Base-by-base conservation (phyloP, 352 stramenopile genomes). In the Phytophthora sp. region DNA sequence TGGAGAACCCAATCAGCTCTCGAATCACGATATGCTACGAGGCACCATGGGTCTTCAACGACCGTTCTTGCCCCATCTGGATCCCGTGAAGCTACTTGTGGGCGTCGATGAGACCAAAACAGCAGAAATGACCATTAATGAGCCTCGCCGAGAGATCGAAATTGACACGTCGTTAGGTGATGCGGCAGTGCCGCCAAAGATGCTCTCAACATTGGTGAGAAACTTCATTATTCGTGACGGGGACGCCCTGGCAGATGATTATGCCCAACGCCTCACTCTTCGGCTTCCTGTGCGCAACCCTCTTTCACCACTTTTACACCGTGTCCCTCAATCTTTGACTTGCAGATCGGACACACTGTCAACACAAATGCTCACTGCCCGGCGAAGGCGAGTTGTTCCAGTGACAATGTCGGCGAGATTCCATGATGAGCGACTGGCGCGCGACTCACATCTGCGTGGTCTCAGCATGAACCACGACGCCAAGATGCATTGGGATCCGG, bases 221-320 rank as follows among this genome's bases (percentile, higher is more conserved):
- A 85, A 82, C 29, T 85, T 85, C 27, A 50, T 85, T 18, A 73
- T 85, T 51, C 66, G 70, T 15, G 54, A 82, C 53, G 76, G 71
- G 53, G 63, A 85, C 24, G 75, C 67, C 4, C 64, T 85, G 16
- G 58, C 56, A 57, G 45, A 66, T 16, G 64, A 77, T 33, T 85
- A 82, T 36, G 58, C 66, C 1, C 71, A 80, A 12, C 71, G 71
- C 13, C 41, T 85, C 16, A 66, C 57, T 21, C 47, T 69, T 9
- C 57, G 80, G 16, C 74, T 62, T 36, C 63, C 63, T n/a, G 49
- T 63, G 26, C 56, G 63, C 29, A 45, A 21, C n/a, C 18, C 33
- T 52, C 49, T 71, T 8, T 71, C 56, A 1, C 63, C 63, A 35
- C 39, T 71, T 30, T 6, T 67, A 13, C 52, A 63, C 23, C 57